Conservation (phyloP, 345 rosid genomes). For the Odontarrhena argentea region DNA sequence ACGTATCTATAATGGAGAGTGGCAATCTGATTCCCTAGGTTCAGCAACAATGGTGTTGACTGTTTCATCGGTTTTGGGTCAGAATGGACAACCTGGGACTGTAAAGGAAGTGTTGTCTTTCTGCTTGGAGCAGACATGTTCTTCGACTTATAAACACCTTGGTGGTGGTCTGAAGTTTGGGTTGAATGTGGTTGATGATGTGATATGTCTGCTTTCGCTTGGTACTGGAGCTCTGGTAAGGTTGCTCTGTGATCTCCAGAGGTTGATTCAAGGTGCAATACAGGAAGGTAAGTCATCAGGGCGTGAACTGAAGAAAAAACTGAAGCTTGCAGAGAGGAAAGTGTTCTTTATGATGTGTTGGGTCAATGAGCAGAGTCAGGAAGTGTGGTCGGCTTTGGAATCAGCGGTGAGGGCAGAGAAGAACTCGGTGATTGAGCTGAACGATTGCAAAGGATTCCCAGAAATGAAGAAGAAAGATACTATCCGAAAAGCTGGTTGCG, state of each 20-base stretch:
- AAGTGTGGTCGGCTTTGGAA: slow-evolving; percentile 63
- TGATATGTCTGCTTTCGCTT: slow-evolving; percentile 52
- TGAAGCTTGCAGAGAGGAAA: slow-evolving; percentile 78
- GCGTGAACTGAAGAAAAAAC: slow-evolving; percentile 58
- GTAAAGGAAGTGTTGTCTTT: slow-evolving; percentile 61
- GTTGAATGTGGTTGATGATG: slow-evolving; percentile 64
- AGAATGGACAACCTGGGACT: slow-evolving; percentile 62
- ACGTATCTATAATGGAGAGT: slow-evolving; percentile 87
- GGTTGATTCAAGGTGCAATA: slow-evolving; percentile 60
- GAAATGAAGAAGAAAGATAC: slow-evolving; percentile 37
- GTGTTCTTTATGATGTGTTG: slow-evolving; percentile 83
- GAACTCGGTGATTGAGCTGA: slow-evolving; percentile 42
- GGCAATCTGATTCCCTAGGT: slow-evolving; percentile 72
- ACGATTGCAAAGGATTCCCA: slow-evolving; percentile 26
- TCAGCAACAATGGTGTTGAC: slow-evolving; percentile 58
- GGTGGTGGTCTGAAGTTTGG: slow-evolving; percentile 77
- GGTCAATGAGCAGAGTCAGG: slow-evolving; percentile 75
- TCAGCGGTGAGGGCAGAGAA: slow-evolving; percentile 59
- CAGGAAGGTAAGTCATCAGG: slow-evolving; percentile 50
- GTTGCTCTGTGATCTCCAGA: slow-evolving; percentile 71
- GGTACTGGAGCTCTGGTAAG: slow-evolving; percentile 64
- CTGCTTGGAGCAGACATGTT: slow-evolving; percentile 83
- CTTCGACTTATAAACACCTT: slow-evolving; percentile 63
- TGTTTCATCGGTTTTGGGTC: slow-evolving; percentile 71
- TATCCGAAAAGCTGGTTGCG: slow-evolving; percentile 38